Conservation (phyloP, 2,329 filamentous ascomycete species). For the Leptographium galeiforme region DNA sequence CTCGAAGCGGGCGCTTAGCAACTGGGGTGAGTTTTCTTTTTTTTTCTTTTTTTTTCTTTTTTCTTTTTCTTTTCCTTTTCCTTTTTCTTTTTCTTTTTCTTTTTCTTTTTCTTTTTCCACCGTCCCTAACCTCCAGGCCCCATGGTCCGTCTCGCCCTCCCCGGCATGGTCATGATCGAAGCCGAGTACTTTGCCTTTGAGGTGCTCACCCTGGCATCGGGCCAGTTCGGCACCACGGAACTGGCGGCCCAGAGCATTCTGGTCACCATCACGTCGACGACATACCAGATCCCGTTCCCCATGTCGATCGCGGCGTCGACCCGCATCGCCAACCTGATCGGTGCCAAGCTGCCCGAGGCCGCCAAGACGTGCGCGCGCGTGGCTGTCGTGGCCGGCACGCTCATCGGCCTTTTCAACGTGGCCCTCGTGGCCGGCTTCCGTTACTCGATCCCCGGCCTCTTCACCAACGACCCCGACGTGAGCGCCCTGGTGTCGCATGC, state of each 20-base stretch:
- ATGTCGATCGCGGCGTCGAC: conserved; percentile 81
- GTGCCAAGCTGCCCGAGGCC: conserved; percentile 66
- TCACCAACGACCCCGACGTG: conserved; percentile 61
- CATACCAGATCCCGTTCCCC: conserved; percentile 86
- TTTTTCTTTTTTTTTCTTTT: neutral
- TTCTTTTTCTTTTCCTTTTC: conserved; percentile 19
- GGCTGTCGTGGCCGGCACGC: conserved; percentile 47
- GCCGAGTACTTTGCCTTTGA: conserved; percentile 92
- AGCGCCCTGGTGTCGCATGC: conserved; percentile 53
- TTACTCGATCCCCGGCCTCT: conserved; percentile 61
- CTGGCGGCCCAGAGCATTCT: conserved; percentile 84
- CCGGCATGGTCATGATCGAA: conserved; percentile 86
- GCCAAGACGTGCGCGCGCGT: conserved; percentile 73
- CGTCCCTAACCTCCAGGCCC: conserved; percentile 27
- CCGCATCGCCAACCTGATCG: conserved; percentile 82
- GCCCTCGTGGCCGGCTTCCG: conserved; percentile 54
- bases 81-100: too few species aligned
- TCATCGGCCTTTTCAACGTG: conserved; percentile 72
- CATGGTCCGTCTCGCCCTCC: conserved; percentile 78
- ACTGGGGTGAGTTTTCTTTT: conserved; percentile 47
- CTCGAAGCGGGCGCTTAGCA: conserved; percentile 51
- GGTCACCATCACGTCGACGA: conserved; percentile 62
- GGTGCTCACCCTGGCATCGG: conserved; percentile 70
- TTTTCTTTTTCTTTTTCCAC: neutral
- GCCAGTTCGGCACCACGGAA: conserved; percentile 63